Conservation (phyloP, 306 rosid genomes). For the Prunus davidiana region DNA sequence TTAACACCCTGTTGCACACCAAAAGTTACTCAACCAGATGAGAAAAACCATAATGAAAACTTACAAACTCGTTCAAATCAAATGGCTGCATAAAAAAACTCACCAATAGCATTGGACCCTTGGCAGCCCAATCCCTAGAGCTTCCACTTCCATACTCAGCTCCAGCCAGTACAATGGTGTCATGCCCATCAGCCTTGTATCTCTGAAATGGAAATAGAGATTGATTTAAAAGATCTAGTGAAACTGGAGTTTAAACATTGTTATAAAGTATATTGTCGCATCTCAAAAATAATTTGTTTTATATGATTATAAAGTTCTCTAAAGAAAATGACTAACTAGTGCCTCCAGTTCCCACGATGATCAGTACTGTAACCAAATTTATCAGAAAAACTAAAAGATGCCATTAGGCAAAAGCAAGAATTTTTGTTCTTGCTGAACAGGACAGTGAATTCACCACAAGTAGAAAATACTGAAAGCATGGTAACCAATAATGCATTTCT, state of each 20-base stretch:
- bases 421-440: too few relatives aligned
- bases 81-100: constrained; percentile 18
- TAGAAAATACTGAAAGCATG: neutral
- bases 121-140: constrained; percentile 96
- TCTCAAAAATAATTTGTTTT: too few relatives aligned
- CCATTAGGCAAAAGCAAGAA: too few relatives aligned
- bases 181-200: constrained; percentile 72
- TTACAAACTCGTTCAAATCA: neutral
- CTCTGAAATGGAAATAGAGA: constrained; percentile 42
- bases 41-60: constrained; percentile 7
- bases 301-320: too few relatives aligned
- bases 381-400: too few relatives aligned
- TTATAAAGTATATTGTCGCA: too few relatives aligned
- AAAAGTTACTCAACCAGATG: neutral
- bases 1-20: constrained; percentile 67
- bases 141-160: constrained; percentile 96
- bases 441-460: too few relatives aligned
- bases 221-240: constrained; percentile 17
- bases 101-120: constrained; percentile 97
- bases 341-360: too few relatives aligned
- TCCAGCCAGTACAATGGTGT: constrained; percentile 81
- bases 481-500: neutral
- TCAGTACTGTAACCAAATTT: too few relatives aligned
- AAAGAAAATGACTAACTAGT: too few relatives aligned
- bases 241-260: neutral